phyloP scores from a whole-genome alignment of 345 rosid genomes.

The Crucihimalaya himalaica region DNA sequence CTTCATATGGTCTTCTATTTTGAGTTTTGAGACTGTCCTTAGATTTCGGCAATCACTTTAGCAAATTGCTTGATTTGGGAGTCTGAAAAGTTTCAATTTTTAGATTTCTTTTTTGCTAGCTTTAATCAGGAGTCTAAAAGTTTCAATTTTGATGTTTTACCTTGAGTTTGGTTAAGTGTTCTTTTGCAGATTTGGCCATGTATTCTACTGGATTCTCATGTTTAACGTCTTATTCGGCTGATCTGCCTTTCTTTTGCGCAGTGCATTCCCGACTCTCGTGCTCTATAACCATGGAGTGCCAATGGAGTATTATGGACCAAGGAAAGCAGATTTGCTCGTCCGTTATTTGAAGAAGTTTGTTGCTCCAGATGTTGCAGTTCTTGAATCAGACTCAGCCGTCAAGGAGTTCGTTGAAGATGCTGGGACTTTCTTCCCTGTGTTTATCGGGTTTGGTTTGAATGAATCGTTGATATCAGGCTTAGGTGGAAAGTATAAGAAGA shows the following conservation, averaged over 20 bases:
- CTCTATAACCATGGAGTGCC: constrained; percentile 82
- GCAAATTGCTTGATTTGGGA: neutral
- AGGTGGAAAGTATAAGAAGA: constrained; percentile 78
- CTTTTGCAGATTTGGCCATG: neutral
- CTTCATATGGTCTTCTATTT: neutral
- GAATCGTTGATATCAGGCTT: constrained; percentile 52
- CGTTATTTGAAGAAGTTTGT: constrained; percentile 86
- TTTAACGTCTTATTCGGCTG: neutral
- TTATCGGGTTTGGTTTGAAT: constrained; percentile 75
- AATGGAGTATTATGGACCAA: constrained; percentile 81
- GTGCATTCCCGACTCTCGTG: constrained; percentile 87
- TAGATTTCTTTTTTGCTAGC: neutral
- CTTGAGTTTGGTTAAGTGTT: neutral
- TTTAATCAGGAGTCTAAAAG: neutral
- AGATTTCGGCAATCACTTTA: neutral
- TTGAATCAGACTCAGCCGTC: constrained; percentile 62
- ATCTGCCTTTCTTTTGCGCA: constrained; percentile 33
- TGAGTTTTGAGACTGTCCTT: neutral
- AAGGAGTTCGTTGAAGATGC: constrained; percentile 70
- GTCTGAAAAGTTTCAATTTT: neutral
- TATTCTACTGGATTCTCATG: neutral
- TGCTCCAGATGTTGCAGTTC: constrained; percentile 82
- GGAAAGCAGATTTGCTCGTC: constrained; percentile 82
- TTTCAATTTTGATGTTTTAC: no score
- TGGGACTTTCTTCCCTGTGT: constrained; percentile 71